Percentiles rank a stretch among this genome's conserved stretches.
Conservation (phyloP, 495 filamentous ascomycete genomes). For the Aspergillus bertholletiae region DNA sequence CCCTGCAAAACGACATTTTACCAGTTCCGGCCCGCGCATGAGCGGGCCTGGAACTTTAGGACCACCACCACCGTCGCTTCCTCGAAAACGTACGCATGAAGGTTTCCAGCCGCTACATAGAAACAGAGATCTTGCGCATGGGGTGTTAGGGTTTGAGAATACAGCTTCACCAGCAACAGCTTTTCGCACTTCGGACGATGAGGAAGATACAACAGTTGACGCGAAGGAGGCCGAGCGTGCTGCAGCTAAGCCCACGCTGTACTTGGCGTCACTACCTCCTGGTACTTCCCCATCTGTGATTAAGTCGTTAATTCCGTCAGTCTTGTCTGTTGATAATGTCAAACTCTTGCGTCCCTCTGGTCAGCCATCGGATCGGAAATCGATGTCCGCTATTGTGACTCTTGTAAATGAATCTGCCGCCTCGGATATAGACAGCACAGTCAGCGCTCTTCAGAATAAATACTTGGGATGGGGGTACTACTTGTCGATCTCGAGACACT, state of each 20-base stretch:
- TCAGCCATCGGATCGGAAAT: constrained; percentile 67
- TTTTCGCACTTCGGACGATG: constrained; percentile 50
- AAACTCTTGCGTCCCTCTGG: constrained; percentile 63
- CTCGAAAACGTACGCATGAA: constrained; percentile 51
- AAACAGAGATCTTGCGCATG: constrained; percentile 38
- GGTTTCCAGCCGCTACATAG: constrained; percentile 36
- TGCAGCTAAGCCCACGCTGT: constrained; percentile 83
- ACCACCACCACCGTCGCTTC: constrained; percentile 50
- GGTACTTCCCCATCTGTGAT: constrained; percentile 69
- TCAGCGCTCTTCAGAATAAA: constrained; percentile 74
- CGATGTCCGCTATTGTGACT: constrained; percentile 78
- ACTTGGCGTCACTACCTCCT: constrained; percentile 59
- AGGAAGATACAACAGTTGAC: constrained; percentile 44
- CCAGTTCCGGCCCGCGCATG: constrained; percentile 46
- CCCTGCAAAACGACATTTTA: constrained; percentile 54
- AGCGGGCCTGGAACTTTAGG: constrained; percentile 79
- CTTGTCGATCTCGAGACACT: constrained; percentile 72
- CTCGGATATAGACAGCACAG: constrained; percentile 77
- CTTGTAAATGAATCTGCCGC: constrained; percentile 80
- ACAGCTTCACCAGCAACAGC: constrained; percentile 38
- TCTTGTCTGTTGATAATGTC: constrained; percentile 71
- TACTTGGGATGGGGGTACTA: constrained; percentile 89
- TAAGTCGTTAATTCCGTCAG: constrained; percentile 66
- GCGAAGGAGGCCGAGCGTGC: constrained; percentile 63
- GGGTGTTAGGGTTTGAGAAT: constrained; percentile 56